Evolutionary conservation across 768 basidiomycete species (phyloP), one percentile per base, ranked within the genome.

Genomic region (Glaciozyma antarctica): DNA sequence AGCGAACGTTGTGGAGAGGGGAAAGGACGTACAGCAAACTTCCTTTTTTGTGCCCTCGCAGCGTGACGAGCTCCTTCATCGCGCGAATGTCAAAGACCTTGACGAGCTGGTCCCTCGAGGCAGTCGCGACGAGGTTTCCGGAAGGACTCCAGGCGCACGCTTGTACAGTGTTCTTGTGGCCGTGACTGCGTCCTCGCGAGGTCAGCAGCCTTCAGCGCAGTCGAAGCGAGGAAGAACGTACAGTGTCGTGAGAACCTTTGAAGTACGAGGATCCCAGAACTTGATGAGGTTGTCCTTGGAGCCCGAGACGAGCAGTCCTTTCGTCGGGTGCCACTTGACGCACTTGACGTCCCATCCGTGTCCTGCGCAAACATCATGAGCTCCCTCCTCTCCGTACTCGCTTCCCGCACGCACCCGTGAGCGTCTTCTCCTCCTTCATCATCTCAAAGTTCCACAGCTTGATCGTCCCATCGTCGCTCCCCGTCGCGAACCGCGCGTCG

Each of bases 281-380:
- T 98, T 98, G 77, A 98, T 90, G 72, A 90, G 84, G 76, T 97
- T 95, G 77, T 99, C 95, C 77, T 98, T 98, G 72, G 89, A 90
- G 30, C 95, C 95, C 5, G 90, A 92, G 8, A 88, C 91, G 26
- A 99, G 82, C 13, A 99, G 80, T 15, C 94, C 94, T 77, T 98
- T 97, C 0, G 88, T 90, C 7, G 92, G 91, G 78, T 99, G 95
- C 95, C 95, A 99, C 79, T 97, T 88, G 1, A 97, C 91, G 66
- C 91, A 95, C 75, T 93, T 88, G 26, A 99, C 95, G 73, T 99
- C 95, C 92, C 93, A 97, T 7, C 93, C 92, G 72, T 98, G 94
- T n/a, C 92, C 92, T 91, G 59, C 3, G 6, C 7, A 12, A 4
- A 7, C 13, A 2, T 64, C 16, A 66, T 47, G n/a, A 47, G 45